phyloP scores from a whole-genome alignment of 305 asterid species.

The Fraxinus floribunda region DNA sequence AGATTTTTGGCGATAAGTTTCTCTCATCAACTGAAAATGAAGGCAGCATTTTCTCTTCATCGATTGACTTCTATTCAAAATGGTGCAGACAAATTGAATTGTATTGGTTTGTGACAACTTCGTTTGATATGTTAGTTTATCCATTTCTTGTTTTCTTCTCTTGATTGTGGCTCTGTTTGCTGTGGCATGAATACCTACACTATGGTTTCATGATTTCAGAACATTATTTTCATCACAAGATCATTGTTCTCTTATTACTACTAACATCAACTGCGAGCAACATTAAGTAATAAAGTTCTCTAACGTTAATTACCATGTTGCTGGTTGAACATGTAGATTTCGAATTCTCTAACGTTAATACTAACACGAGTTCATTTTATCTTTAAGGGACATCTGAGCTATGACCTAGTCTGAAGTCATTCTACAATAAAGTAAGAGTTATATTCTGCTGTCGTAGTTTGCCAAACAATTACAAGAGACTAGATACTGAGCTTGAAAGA shows the following conservation, averaged over 20 bases:
- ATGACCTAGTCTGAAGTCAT: slow-evolving; percentile 26
- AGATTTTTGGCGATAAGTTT: not conserved
- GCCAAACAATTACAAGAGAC: slow-evolving; percentile 34
- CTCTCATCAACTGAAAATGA: not conserved
- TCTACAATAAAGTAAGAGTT: slow-evolving; percentile 28
- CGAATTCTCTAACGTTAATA: not conserved
- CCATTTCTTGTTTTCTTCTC: not conserved
- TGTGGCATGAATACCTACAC: not conserved
- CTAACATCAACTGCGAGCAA: not conserved
- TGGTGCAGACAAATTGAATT: not conserved
- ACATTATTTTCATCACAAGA: not conserved
- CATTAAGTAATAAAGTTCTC: not conserved
- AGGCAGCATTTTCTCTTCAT: not conserved
- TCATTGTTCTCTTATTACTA: not conserved
- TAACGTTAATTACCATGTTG: not conserved
- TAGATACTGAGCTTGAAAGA: slow-evolving; percentile 37
- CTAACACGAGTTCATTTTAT: slow-evolving; percentile 13
- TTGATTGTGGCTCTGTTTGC: not conserved
- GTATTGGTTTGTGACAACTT: not conserved
- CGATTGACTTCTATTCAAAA: not conserved
- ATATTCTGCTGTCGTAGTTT: slow-evolving; percentile 31
- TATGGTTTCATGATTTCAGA: not conserved
- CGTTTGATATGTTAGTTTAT: not conserved
- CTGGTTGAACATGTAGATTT: not conserved
- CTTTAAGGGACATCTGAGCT: slow-evolving; percentile 26